Evolutionary conservation across 2,329 filamentous ascomycete species (phyloP), one percentile per base, ranked within the genome.

Genomic region (Immersiporthe knoxdaviesiana): DNA sequence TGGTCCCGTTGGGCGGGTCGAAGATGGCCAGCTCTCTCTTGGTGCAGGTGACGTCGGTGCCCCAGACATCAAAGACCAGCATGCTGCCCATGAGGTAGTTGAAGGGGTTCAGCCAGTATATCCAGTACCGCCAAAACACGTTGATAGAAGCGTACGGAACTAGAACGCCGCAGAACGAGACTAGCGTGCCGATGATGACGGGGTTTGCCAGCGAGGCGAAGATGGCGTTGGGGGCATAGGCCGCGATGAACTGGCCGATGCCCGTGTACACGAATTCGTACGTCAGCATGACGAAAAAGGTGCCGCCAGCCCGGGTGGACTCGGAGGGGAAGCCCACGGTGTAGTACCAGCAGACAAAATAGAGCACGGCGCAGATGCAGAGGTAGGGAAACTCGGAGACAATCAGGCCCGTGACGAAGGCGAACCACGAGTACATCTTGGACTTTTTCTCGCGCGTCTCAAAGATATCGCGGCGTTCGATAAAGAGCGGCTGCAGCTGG

Each of bases 81-180:
- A 90, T 81, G 54, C 81, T 80, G 2, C 85, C 84, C 78, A 89
- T 86, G 7, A 90, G 78, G 70, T 89, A 89, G 78, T 85, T 88
- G 80, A 88, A 89, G 0, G 87, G 87, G 74, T 89, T 85, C n/a
- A 88, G 74, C 63, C 81, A 88, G 78, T 89, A 89, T 1, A 91
- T 84, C 88, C 88, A 91, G 72, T 85, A 85, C 30, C 82, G 80
- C 91, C 91, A 93, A 78, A 93, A 93, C 0, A 77, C 74, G 12
- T 88, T 85, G 30, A 94, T 83, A 32, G 84, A 83, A 0, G 74
- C 74, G 72, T 90, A 92, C 0, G 91, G 90, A 0, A 93, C 91
- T 3, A 93, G 82, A 1, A 93, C 90, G 71, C 91, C 92, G 73
- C 91, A 93, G 81, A 94, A 94, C 0, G 85, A 87, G 10, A 92